A percentile compares a stretch with the other conserved stretches of the same genome.
Conservation (phyloP, 768 basidiomycete species). For the Lactarius sp. region DNA sequence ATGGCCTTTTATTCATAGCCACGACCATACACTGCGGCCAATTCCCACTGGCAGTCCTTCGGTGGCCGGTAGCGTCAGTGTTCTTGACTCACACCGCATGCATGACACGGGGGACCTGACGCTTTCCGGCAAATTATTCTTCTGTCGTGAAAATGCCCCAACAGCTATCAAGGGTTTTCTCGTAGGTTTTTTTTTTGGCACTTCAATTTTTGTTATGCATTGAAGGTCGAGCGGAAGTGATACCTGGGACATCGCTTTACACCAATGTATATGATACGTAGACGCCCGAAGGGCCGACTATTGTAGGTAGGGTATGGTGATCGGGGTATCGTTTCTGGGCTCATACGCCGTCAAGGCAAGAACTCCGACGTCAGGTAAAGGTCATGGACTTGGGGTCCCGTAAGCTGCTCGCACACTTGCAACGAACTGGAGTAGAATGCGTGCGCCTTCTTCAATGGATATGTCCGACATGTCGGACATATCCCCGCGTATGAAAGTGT, state of each 20-base stretch:
- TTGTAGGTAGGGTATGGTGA: conserved; percentile 15
- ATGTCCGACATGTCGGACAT: conserved; percentile 15
- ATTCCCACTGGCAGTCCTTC: no score
- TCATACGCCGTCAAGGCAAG: neutral
- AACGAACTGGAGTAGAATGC: conserved; percentile 18
- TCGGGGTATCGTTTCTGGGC: conserved; percentile 13
- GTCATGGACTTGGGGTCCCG: conserved; percentile 5
- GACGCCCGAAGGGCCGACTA: neutral
- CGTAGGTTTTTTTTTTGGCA: no score
- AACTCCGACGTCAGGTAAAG: neutral
- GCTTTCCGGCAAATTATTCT: no score
- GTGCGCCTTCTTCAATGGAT: conserved; percentile 20
- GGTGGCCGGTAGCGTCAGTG: no score
- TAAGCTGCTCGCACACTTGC: conserved; percentile 9
- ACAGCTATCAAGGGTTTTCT: no score
- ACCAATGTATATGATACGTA: conserved; percentile 11
- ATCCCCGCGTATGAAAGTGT: conserved; percentile 3
- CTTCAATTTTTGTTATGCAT: neutral
- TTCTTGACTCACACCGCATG: no score
- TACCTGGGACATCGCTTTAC: conserved; percentile 4
- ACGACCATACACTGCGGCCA: no score
- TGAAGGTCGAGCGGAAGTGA: conserved; percentile 1
- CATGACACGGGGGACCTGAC: no score
- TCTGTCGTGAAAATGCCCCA: no score
- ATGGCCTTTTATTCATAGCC: no score